Evolutionary conservation across 768 basidiomycete genomes (phyloP), one percentile per base, ranked within the genome.

Genomic region (Tricholoma hemisulphureum): DNA sequence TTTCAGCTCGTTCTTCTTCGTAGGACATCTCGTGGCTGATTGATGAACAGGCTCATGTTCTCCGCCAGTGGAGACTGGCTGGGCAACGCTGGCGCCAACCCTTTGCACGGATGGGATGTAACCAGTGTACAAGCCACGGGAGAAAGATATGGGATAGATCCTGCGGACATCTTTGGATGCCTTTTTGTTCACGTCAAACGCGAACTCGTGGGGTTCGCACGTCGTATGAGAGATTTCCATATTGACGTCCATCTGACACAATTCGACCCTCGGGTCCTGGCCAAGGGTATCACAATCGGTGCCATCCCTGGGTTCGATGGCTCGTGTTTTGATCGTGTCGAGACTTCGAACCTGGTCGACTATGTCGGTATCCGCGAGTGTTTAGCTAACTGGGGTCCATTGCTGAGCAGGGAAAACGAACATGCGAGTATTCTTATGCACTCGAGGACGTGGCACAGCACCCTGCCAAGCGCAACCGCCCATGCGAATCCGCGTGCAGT

Each of bases 101-200:
- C 83, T 0, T 71, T 84, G 1, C 72, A 71, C 32, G 78, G 79
- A 18, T 85, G 82, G 81, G 75, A 81, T 61, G 51, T 78, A n/a
- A 66, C 76, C 23, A 61, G 71, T n/a, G 73, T 82, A 18, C 66
- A 75, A 31, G 57, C 63, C 14, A 69, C 74, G 0, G 81, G 81
- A n/a, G 59, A 56, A 35, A 71, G 67, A 39, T 59, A 73, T 52
- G 69, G 71, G 5, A 50, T 75, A 41, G 72, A 75, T 49, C 65
- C 73, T 1, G 61, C 66, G 3, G 76, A 80, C 63, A 71, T 75
- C 51, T 66, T 76, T 24, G 77, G 77, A 8, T 75, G 71, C 41
- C 73, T 80, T 55, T 80, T 78, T 70, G 77, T 80, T 63, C 73
- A 78, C 60, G 62, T 77, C 60, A 77, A 77, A 63, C 60, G 71